Evolutionary conservation across 345 rosid species (phyloP), one percentile per base, ranked within the genome.

Genomic region (Mercurialis annua): DNA sequence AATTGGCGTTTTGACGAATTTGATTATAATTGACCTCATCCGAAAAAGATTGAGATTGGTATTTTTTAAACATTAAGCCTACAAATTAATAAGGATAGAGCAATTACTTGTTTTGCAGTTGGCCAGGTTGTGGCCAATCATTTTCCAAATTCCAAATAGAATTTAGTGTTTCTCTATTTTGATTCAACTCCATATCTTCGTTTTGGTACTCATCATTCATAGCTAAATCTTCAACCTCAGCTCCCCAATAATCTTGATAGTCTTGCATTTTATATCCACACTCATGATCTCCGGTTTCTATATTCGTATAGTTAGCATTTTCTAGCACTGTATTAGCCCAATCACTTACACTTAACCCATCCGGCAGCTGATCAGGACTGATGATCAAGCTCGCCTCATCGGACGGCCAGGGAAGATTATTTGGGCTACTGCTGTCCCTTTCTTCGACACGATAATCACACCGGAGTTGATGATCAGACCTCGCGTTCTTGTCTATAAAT

Each of bases 111-210:
- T 4, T 29, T 62, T 7, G 27, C 26, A 21, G 29, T 24, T 18
- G 7, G 36, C 14, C 14, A 14, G 36, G 40, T 27, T 47, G n/a
- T 16, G 23, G 21, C 44, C 17, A 47, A 29, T 59, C 64, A 65
- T 50, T 76, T 56, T 65, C 80, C 48, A 78, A 62, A 68, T 78
- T 80, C 84, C 86, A 82, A 21, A 72, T 24, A 23, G 84, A 82
- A 65, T 74, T 61, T 61, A 31, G 9, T 21, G 2, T 62, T 33
- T 48, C 75, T 5, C 62, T 31, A 40, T 47, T 26, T 18, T 29
- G 43, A 62, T 70, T 62, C 59, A 56, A 18, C 16, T 38, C 67
- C 69, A 59, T 46, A 34, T 30, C 62, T 36, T 67, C 67, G 20
- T 6, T 40, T 15, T 70, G 66, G 33, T 61, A 70, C 1, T 73